Evolutionary conservation across 768 basidiomycete species (phyloP).

Genomic region (Aureoboletus auriporus): DNA sequence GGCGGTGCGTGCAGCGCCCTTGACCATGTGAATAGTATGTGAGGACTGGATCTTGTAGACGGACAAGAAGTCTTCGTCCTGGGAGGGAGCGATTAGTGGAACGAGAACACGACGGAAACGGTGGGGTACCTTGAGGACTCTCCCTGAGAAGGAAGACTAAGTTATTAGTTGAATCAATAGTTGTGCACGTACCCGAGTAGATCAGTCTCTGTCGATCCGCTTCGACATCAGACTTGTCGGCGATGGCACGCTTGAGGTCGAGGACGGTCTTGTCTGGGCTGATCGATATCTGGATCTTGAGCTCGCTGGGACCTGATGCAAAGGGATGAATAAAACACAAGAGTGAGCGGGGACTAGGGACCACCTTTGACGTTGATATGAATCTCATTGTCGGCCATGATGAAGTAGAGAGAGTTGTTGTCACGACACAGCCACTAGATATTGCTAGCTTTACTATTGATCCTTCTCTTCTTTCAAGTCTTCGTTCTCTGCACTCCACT

Average conservation of each 20-base stretch:
- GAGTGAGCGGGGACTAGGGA: neutral
- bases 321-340: neutral
- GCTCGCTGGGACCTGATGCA: constrained; percentile 73
- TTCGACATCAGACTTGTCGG: constrained; percentile 78
- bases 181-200: constrained; percentile 66
- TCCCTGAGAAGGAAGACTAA: constrained; percentile 37
- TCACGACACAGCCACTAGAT: constrained; percentile 9
- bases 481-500: too few species aligned
- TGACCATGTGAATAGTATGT: constrained; percentile 93
- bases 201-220: constrained; percentile 89
- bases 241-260: constrained; percentile 90
- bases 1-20: constrained; percentile 58
- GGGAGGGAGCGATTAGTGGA: constrained; percentile 1
- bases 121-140: constrained; percentile 62
- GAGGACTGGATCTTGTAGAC: constrained; percentile 87
- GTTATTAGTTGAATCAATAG: neutral
- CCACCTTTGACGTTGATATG: constrained; percentile 70
- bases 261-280: constrained; percentile 76
- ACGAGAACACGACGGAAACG: neutral
- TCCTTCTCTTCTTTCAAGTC: too few species aligned
- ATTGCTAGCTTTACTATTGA: too few species aligned
- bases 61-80: constrained; percentile 82
- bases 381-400: constrained; percentile 58
- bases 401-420: constrained; percentile 17
- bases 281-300: constrained; percentile 88